Percentiles rank a stretch among this genome's conserved stretches.
Conservation (phyloP, 768 basidiomycete genomes). For the Boletus vermiculosoides region DNA sequence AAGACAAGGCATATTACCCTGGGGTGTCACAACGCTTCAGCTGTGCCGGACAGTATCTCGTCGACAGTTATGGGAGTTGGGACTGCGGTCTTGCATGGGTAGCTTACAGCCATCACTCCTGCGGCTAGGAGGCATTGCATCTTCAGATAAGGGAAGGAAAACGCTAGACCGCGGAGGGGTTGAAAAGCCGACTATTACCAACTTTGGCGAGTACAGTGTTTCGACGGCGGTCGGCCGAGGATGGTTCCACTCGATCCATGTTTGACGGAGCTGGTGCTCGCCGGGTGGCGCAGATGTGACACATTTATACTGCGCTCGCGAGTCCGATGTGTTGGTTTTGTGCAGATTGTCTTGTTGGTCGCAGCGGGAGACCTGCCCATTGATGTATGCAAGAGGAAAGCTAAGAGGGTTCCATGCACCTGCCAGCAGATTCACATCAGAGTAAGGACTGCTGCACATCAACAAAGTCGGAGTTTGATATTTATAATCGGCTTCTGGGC, state of each 20-base stretch:
- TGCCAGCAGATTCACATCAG: not conserved
- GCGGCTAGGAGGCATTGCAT: not conserved
- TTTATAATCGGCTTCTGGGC: not conserved
- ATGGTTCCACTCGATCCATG: not conserved
- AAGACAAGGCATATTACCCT: not conserved
- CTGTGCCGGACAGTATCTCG: not conserved
- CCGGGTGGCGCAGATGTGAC: not conserved
- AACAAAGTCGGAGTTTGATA: constrained; percentile 1
- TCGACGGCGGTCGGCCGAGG: not conserved
- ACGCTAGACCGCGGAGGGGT: not conserved
- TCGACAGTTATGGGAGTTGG: not conserved
- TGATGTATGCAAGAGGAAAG: not conserved
- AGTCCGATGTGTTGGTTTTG: not conserved
- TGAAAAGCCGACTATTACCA: not conserved
- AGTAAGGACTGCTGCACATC: not conserved
- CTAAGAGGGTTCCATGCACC: too few relatives aligned
- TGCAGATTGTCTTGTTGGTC: not conserved
- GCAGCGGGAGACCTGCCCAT: not conserved
- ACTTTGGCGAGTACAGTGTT: not conserved
- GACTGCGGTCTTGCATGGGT: not conserved
- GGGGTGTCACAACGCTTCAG: not conserved
- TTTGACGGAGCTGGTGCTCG: too few relatives aligned
- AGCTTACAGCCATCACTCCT: not conserved
- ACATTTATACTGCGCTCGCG: not conserved
- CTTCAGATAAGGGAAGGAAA: not conserved